These are phyloP conservation scores for Sporisorium graminicola DNA, from an alignment of 1,284 basidiomycete species.

Conservation along the genomic window DNA sequence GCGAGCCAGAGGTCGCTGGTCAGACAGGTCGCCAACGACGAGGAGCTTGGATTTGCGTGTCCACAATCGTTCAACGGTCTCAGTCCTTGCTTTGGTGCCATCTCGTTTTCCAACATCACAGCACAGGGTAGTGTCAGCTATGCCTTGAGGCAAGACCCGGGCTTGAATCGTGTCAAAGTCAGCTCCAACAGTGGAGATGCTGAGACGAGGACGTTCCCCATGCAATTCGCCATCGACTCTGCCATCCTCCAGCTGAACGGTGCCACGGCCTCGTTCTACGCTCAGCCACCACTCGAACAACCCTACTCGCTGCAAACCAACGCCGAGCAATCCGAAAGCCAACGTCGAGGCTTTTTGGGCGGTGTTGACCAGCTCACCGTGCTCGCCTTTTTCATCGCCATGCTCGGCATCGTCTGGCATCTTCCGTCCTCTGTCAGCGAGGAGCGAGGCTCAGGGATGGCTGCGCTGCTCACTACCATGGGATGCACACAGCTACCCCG, in stretches of 20 bases:
- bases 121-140: constrained; percentile 74
- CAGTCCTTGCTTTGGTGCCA: constrained; percentile 79
- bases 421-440: constrained; percentile 70
- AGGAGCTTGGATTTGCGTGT: constrained; percentile 74
- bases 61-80: constrained; percentile 80
- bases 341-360: constrained; percentile 72
- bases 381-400: constrained; percentile 73
- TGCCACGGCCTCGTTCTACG: constrained; percentile 69
- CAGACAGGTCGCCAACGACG: constrained; percentile 14
- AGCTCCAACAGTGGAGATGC: constrained; percentile 78
- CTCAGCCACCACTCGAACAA: constrained; percentile 73
- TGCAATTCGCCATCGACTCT: constrained; percentile 82
- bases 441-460: constrained; percentile 45
- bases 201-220: constrained; percentile 77
- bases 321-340: constrained; percentile 74
- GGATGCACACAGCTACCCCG: constrained; percentile 45
- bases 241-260: constrained; percentile 74
- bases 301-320: constrained; percentile 80
- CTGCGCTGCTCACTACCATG: constrained; percentile 43
- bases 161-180: constrained; percentile 78
- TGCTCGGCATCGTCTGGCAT: constrained; percentile 79
- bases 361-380: constrained; percentile 26
- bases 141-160: constrained; percentile 78
- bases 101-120: constrained; percentile 74
- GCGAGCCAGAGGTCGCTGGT: constrained; percentile 28